Conservation (phyloP, 2,329 filamentous ascomycete genomes). For the Ramularia endophylla region DNA sequence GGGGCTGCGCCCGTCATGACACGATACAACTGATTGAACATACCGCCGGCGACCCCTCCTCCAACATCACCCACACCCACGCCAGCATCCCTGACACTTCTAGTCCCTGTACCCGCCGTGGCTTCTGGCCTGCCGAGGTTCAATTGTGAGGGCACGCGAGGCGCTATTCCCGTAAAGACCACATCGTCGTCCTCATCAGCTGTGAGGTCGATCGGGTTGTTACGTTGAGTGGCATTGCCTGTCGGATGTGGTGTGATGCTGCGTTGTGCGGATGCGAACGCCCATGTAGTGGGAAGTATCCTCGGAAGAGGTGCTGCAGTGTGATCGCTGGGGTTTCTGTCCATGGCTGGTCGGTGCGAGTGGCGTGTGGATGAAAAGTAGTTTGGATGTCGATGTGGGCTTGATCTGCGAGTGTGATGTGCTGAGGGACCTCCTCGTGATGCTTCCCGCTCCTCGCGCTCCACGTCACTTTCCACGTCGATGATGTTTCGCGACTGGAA, state of each 20-base stretch:
- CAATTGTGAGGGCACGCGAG: constrained; percentile 14
- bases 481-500: constrained; percentile 37
- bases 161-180: constrained; percentile 9
- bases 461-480: constrained; percentile 27
- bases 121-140: constrained; percentile 21
- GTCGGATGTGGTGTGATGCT: constrained; percentile 22
- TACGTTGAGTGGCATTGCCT: neutral
- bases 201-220: constrained; percentile 31
- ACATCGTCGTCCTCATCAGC: constrained; percentile 28
- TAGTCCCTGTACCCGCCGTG: constrained; percentile 20
- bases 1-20: too few relatives aligned
- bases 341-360: neutral
- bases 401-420: constrained; percentile 7
- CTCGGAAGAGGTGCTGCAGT: too few relatives aligned
- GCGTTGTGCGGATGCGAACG: constrained; percentile 6
- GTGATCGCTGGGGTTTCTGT: too few relatives aligned
- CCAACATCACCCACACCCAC: neutral
- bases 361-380: constrained; percentile 6
- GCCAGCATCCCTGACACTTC: constrained; percentile 7
- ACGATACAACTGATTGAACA: too few relatives aligned
- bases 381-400: constrained; percentile 4
- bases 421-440: constrained; percentile 9
- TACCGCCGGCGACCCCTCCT: too few relatives aligned
- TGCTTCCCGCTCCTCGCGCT: constrained; percentile 7
- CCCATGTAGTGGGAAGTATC: too few relatives aligned